Evolutionary conservation across 306 rosid species (phyloP).

Genomic region (Fagus sylvatica): DNA sequence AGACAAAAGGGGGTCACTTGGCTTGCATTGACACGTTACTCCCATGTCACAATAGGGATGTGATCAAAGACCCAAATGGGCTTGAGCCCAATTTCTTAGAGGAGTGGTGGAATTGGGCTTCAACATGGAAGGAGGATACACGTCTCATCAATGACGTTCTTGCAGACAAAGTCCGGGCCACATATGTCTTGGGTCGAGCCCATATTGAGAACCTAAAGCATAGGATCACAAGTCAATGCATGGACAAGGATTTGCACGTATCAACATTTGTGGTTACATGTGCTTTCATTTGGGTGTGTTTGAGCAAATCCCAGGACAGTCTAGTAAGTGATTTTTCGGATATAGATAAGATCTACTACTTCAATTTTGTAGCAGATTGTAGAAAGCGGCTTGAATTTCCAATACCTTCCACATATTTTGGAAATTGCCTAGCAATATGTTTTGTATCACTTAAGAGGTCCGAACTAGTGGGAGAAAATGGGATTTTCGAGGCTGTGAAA

Average conservation of each 20-base stretch:
- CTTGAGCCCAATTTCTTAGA: not conserved
- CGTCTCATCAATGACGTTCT: not conserved
- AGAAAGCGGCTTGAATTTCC: conserved; percentile 25
- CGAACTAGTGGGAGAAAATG: conserved; percentile 34
- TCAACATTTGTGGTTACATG: conserved; percentile 40
- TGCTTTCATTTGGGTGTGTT: conserved; percentile 36
- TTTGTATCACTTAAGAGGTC: conserved; percentile 16
- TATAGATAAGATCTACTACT: not conserved
- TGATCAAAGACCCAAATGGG: conserved; percentile 28
- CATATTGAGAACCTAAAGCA: conserved; percentile 27
- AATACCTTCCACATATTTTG: conserved; percentile 40
- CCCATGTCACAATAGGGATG: conserved; percentile 26
- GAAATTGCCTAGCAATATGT: conserved; percentile 33
- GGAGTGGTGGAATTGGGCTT: not conserved
- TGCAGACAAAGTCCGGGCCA: conserved; percentile 17
- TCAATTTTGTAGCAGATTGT: conserved; percentile 46
- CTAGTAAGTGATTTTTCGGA: too few species aligned
- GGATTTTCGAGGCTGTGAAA: conserved; percentile 24
- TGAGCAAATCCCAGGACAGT: conserved; percentile 2
- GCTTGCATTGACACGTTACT: conserved; percentile 2
- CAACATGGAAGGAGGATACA: not conserved
- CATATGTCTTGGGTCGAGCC: conserved; percentile 5
- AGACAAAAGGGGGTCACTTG: conserved; percentile 7
- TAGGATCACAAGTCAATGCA: not conserved
- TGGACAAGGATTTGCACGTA: not conserved